Evolutionary conservation across 2,329 filamentous ascomycete genomes (phyloP).

Genomic region (Alternaria atra): DNA sequence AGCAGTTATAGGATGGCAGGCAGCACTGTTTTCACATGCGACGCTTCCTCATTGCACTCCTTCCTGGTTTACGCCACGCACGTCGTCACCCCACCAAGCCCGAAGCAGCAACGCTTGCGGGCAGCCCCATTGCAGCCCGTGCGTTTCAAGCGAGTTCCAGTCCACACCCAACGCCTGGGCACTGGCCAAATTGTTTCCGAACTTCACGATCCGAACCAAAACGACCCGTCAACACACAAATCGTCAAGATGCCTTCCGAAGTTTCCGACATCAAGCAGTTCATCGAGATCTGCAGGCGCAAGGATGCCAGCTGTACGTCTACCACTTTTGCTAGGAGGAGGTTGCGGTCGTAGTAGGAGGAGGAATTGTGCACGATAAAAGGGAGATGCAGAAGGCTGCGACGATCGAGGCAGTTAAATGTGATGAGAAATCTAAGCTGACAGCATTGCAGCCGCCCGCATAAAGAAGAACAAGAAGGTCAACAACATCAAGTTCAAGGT

Average conservation of each 20-base stretch:
- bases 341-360: constrained; percentile 13
- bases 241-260: constrained; percentile 95
- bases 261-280: constrained; percentile 99
- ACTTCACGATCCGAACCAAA: constrained; percentile 34
- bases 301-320: constrained; percentile 97
- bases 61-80: constrained; percentile 31
- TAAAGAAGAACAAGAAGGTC: constrained; percentile 88
- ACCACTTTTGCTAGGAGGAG: constrained; percentile 6
- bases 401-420: neutral
- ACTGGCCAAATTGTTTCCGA: constrained; percentile 5
- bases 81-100: constrained; percentile 37
- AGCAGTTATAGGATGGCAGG: constrained; percentile 12
- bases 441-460: constrained; percentile 56
- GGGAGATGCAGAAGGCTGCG: constrained; percentile 2
- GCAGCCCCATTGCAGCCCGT: constrained; percentile 41
- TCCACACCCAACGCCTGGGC: constrained; percentile 32
- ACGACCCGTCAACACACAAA: constrained; percentile 43
- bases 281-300: constrained; percentile 99
- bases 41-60: constrained; percentile 9
- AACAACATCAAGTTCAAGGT: constrained; percentile 99
- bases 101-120: constrained; percentile 22
- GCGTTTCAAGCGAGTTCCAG: constrained; percentile 46
- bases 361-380: constrained; percentile 11
- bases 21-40: constrained; percentile 21
- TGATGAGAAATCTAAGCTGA: constrained; percentile 11